Base-by-base conservation (phyloP, 1,284 basidiomycete genomes). In the Melampsora americana region DNA sequence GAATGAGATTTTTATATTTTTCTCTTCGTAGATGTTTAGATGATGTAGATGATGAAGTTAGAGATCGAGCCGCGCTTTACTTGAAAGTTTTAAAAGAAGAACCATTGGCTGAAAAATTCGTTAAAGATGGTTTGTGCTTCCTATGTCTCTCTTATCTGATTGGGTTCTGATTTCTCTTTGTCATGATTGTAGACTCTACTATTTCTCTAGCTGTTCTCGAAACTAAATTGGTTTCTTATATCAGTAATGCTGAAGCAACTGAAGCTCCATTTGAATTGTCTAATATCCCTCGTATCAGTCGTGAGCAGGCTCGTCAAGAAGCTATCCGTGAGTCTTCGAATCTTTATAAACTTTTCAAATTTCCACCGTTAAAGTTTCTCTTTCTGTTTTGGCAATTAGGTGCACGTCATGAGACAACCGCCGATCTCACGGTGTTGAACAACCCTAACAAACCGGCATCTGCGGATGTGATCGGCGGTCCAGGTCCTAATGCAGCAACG, bases 21-120 rank as follows among this genome's bases (percentile, higher is more conserved):
- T 74, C 44, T 62, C 48, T 59, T 14, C 26, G 6, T 78, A 93
- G 93, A 80, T 99, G 96, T 83, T 86, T 99, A 79, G 96, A 99
- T 82, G 96, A 99, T 84, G 93, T 98, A 23, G 96, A 99, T 79
- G 96, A 99, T 82, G 96, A 99, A 86, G 96, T 99, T 78, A 90
- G 96, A 70, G 96, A 99, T 83, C 91, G 96, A 77, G 96, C 95
- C 5, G 93, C 95, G 12, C 88, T 99, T 84, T 98, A 96, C 84
- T 87, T 96, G 78, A 90, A 89, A 84, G 87, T 92, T 7, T 88
- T 97, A 80, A 87, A 90, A 79, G 91, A 92, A 82, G 88, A 90
- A 78, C 84, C 87, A 18, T 85, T 99, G 75, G 92, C 92, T 6
- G 89, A 92, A 80, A 87, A 88, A 44, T 95, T 95, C 81, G 89